Conservation (phyloP, 495 filamentous ascomycete genomes). For the Neurospora tetraspora region DNA sequence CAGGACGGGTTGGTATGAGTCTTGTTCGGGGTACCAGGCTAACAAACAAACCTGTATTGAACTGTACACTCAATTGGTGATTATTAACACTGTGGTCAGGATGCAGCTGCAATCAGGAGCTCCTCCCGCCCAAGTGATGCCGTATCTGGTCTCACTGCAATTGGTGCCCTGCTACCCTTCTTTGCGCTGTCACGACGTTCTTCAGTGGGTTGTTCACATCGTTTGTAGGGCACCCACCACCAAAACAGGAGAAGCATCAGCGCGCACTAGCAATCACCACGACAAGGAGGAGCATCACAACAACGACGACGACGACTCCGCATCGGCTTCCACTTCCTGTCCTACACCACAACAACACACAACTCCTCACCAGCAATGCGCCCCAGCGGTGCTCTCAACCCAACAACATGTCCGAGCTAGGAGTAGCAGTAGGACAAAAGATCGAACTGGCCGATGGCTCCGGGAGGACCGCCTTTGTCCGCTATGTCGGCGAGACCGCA, state of each 20-base stretch:
- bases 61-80: too few relatives aligned
- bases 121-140: too few relatives aligned
- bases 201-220: not conserved
- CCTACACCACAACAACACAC: not conserved
- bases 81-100: too few relatives aligned
- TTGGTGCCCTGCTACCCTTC: not conserved
- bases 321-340: not conserved
- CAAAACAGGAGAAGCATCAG: not conserved
- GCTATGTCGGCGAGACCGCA: constrained; percentile 67
- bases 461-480: constrained; percentile 56
- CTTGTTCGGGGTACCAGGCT: too few relatives aligned
- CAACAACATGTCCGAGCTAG: constrained; percentile 31
- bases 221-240: not conserved
- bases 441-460: constrained; percentile 63
- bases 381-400: not conserved
- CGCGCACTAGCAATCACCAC: not conserved
- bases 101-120: too few relatives aligned
- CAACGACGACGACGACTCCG: not conserved
- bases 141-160: not conserved
- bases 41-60: too few relatives aligned
- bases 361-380: not conserved
- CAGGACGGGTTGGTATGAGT: too few relatives aligned
- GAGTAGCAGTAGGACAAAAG: constrained; percentile 31
- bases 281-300: not conserved
- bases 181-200: not conserved